phyloP scores from a whole-genome alignment of 345 rosid genomes.

The Hirschfeldia incana region DNA sequence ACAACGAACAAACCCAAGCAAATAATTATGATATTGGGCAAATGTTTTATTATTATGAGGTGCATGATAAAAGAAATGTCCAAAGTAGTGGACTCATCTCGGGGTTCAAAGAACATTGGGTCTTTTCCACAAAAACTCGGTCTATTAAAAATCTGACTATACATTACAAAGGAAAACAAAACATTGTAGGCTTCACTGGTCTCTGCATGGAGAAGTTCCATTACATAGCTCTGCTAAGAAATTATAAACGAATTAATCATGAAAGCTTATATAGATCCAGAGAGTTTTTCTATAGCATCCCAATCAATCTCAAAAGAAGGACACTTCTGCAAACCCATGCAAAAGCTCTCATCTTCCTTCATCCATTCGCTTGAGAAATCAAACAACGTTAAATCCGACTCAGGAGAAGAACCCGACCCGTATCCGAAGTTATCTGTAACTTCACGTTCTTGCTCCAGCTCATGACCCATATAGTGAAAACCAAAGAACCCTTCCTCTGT shows the following conservation, averaged over 20 bases:
- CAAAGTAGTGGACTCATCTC: neutral
- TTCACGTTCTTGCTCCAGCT: conserved; percentile 25
- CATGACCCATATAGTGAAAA: conserved; percentile 27
- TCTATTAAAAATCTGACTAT: neutral
- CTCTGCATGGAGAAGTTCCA: conserved; percentile 54
- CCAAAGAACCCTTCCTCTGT: conserved; percentile 21
- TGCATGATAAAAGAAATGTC: neutral
- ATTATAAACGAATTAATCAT: neutral
- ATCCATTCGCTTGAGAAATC: conserved; percentile 33
- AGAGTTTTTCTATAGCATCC: conserved; percentile 56
- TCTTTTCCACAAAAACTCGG: neutral
- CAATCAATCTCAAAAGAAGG: conserved; percentile 91
- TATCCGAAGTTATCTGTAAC: conserved; percentile 7
- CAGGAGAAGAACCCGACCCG: conserved; percentile 36
- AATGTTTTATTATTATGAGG: no score
- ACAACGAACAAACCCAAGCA: no score
- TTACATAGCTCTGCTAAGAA: conserved; percentile 39
- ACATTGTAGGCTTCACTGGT: neutral
- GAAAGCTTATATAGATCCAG: conserved; percentile 34
- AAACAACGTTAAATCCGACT: conserved; percentile 28
- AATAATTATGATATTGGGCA: no score
- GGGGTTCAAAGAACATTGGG: neutral
- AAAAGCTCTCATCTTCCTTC: conserved; percentile 46
- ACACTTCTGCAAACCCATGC: conserved; percentile 53
- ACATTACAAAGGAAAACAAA: neutral